Base-by-base conservation (phyloP, 345 rosid genomes). In the Balakata baccata region DNA sequence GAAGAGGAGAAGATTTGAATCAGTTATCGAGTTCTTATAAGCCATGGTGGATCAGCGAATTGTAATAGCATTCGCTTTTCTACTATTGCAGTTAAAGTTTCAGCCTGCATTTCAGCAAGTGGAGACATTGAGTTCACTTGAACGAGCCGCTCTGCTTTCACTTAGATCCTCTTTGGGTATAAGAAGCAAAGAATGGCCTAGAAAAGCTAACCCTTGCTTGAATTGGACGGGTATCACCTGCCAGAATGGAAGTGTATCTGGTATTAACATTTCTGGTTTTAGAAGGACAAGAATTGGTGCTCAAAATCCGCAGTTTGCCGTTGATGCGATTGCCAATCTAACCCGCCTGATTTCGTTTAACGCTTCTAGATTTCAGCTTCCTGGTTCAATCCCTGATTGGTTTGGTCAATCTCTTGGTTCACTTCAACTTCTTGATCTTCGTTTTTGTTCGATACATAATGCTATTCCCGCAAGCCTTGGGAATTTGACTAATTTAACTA, bases 131-230 rank as follows among this genome's bases (percentile, higher is more conserved):
- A 84, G 79, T 71, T 90, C 69, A 34, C 43, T 71, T 53, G 97
- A 96, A 81, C 66, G 86, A 41, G 73, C 65, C 0, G 89, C 97
- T 81, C 73, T 96, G 59, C 88, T 96, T 46, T 76, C 69, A 69
- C 97, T 96, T 76, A 88, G 99, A 87, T 91, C 99, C 49, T 81
- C 96, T 72, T 81, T 93, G 73, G 99, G 99, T 78, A 82, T 96
- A 70, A 87, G 88, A 82, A 81, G 91, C 75, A 87, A 54, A 57
- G 99, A 96, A 54, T 96, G 99, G 99, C 99, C 99, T 16, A 86
- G 76, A 17, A 96, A 93, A 81, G 84, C 83, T 5, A 92, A 91
- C 70, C 99, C 97, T 73, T 96, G 99, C 79, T 52, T 57, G 20
- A 52, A 6, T 9, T 96, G 99, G 99, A 82, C 22, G 8, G 99